These are phyloP conservation scores for Exophiala aquamarina DNA, from an alignment of 2,329 filamentous ascomycete species.

Conservation along the genomic window DNA sequence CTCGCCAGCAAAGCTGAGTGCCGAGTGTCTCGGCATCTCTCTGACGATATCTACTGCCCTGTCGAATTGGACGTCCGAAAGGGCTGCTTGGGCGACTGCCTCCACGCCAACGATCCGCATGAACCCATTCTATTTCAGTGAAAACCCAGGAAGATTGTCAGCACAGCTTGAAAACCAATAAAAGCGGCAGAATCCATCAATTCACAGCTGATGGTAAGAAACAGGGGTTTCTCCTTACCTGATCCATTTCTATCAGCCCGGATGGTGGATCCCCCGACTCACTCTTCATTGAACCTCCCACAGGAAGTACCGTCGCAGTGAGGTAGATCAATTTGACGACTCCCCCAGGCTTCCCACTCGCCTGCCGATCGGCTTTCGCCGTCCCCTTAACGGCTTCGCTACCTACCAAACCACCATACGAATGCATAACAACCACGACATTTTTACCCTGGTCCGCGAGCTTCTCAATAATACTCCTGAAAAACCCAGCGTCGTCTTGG, in stretches of 20 bases:
- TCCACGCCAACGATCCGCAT: constrained; percentile 9
- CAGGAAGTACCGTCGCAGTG: constrained; percentile 35
- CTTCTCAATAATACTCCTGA: constrained; percentile 26
- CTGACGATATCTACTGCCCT: constrained; percentile 22
- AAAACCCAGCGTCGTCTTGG: constrained; percentile 32
- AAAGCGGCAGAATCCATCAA: too few species aligned
- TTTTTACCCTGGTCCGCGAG: constrained; percentile 30
- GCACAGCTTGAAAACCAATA: too few species aligned
- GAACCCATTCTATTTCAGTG: constrained; percentile 9
- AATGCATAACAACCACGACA: constrained; percentile 34
- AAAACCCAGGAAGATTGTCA: too few species aligned
- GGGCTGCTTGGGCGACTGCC: constrained; percentile 6
- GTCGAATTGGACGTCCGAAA: constrained; percentile 9
- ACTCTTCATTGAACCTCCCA: constrained; percentile 17
- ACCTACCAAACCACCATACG: constrained; percentile 36
- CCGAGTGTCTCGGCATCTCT: constrained; percentile 28
- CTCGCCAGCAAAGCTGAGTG: constrained; percentile 30
- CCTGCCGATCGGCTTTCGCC: constrained; percentile 24
- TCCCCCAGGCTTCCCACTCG: constrained; percentile 30
- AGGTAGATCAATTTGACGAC: constrained; percentile 34
- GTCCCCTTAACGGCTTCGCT: constrained; percentile 33
- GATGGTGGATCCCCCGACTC: constrained; percentile 3
- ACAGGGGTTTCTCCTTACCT: constrained; percentile 2
- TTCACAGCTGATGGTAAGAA: too few species aligned
- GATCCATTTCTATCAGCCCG: constrained; percentile 4